Evolutionary conservation across 257 asterid genomes (phyloP), one percentile per base, ranked within the genome.

Genomic region (Fraxinus excelsior): DNA sequence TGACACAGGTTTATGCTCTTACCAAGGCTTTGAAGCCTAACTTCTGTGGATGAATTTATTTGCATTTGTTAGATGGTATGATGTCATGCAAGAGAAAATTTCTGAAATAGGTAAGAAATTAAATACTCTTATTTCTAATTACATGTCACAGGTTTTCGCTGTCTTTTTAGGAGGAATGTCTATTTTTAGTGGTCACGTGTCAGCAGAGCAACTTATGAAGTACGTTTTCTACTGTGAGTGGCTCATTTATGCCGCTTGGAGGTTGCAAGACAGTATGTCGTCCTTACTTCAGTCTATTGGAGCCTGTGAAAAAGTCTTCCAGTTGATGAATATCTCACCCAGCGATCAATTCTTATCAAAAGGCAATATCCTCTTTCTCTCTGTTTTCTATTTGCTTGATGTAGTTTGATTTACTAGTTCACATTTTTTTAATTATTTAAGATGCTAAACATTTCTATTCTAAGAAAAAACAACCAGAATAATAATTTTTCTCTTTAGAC

Each of bases 231-330:
- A 88, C 82, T 88, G 91, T 40, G 91, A 88, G 78, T 88, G 91
- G 91, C 79, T 88, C 79, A 88, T 88, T 72, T 88, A 75, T 85
- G 91, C 91, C 29, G 88, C 88, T 74, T 88, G 91, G 91, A 88
- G 91, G 83, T 73, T 88, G 77, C 91, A 88, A 80, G 84, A 88
- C 79, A 85, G 80, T 78, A 80, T 85, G 84, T 76, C 88, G 56
- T 84, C 90, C 34, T 74, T 88, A 71, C 76, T 88, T 82, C 91
- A 85, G 76, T 88, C 91, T 26, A 32, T 88, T 65, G 91, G 91
- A 76, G 91, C 91, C 67, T 75, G 87, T 72, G 90, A 84, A 71
- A 84, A 88, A 71, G 90, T 88, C 74, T 84, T 88, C 76, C 87
- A 84, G 71, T 82, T 84, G 82, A 85, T 88, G 90, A 82, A 84